A percentile compares a stretch with the other conserved stretches of the same genome.
Conservation (phyloP, 768 basidiomycete genomes). For the Suillus spraguei region DNA sequence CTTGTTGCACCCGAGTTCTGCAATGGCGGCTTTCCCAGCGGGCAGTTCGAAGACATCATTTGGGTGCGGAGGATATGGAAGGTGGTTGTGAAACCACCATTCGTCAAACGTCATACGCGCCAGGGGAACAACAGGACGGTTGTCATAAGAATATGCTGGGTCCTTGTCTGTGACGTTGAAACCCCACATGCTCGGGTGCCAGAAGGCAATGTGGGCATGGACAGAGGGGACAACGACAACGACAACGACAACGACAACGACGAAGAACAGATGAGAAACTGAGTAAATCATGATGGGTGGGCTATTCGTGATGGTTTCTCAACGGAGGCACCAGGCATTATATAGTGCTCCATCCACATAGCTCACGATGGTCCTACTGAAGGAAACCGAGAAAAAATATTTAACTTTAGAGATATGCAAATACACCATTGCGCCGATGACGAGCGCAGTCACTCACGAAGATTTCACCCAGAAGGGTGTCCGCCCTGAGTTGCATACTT, state of each 20-base stretch:
- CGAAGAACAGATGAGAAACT: constrained; percentile 4
- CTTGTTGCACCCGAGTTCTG: constrained; percentile 37
- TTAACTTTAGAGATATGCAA: background rate
- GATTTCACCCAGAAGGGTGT: background rate
- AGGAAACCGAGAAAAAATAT: background rate
- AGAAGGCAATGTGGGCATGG: constrained; percentile 25
- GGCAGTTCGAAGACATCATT: constrained; percentile 35
- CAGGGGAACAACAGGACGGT: constrained; percentile 41
- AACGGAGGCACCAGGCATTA: background rate
- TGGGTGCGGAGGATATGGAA: constrained; percentile 33
- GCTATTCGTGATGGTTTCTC: background rate
- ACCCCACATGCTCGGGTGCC: constrained; percentile 39
- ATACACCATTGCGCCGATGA: background rate
- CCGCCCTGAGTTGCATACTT: constrained; percentile 6
- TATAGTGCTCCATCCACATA: background rate
- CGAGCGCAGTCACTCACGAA: background rate
- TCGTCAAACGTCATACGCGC: constrained; percentile 29
- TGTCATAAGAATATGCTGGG: constrained; percentile 32
- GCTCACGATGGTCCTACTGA: background rate
- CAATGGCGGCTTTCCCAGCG: constrained; percentile 24
- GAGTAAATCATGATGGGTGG: constrained; percentile 7
- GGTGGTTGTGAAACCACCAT: constrained; percentile 43
- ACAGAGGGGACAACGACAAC: constrained; percentile 4
- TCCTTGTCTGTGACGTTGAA: constrained; percentile 37
- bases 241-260: background rate